Conservation (phyloP, 176 grass and related monocot genomes). For the Aegilops bicornis region DNA sequence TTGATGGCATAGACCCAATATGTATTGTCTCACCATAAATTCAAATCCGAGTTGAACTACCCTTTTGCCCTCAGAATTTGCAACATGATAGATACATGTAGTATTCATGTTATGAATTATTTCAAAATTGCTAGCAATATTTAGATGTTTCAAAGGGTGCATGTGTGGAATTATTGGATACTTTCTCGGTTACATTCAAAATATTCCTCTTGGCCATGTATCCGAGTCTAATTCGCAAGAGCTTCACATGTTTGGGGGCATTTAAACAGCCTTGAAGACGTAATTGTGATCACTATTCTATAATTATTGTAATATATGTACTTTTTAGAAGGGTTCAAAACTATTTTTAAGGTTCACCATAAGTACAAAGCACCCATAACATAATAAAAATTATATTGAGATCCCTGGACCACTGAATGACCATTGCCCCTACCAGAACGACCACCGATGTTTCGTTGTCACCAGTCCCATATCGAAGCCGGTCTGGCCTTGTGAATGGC, state of each 20-base stretch:
- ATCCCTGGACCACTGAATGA: no score
- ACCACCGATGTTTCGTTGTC: no score
- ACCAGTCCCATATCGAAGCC: no score
- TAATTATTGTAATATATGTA: not conserved
- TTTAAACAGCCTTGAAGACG: not conserved
- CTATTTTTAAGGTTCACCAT: no score
- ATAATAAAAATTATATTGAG: no score
- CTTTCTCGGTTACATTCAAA: not conserved
- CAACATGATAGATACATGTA: not conserved
- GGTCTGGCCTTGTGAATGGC: no score
- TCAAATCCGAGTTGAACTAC: not conserved
- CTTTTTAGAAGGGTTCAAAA: no score
- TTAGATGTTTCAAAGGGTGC: not conserved
- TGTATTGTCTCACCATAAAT: not conserved
- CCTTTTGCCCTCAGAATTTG: not conserved
- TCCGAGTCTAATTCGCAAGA: no score
- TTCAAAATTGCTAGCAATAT: not conserved
- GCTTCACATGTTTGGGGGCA: not conserved
- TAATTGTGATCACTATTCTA: not conserved
- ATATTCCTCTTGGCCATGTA: no score
- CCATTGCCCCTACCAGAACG: no score
- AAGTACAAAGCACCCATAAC: no score
- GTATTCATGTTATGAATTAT: not conserved
- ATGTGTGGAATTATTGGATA: not conserved
- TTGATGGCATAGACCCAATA: not conserved